phyloP scores from a whole-genome alignment of 306 rosid genomes.

The Prinsepia uniflora region DNA sequence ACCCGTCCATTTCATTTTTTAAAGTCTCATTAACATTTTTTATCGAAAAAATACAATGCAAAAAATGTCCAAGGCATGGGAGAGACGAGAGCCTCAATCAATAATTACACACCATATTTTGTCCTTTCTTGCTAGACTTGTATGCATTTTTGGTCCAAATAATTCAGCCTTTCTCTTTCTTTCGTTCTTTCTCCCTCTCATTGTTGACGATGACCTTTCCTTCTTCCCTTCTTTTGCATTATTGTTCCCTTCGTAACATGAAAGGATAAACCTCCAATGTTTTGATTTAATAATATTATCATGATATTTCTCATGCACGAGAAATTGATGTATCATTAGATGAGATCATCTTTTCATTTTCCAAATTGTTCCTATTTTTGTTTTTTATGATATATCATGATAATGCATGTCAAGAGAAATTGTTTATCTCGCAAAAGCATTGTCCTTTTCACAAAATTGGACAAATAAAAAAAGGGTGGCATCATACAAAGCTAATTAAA shows the following conservation, averaged over 20 bases:
- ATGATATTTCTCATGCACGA: constrained; percentile 11
- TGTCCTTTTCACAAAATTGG: constrained; percentile 6
- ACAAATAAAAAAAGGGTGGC: constrained; percentile 15
- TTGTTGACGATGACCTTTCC: not conserved
- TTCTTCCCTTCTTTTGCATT: not conserved
- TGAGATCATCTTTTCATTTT: too few relatives aligned
- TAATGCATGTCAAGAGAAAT: too few relatives aligned
- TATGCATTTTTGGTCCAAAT: constrained; percentile 24
- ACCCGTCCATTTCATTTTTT: too few relatives aligned
- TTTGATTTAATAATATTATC: not conserved
- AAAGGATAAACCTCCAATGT: not conserved
- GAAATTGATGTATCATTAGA: too few relatives aligned
- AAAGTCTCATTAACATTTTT: too few relatives aligned
- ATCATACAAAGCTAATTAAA: constrained; percentile 19
- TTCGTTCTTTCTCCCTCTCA: not conserved
- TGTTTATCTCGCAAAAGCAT: not conserved
- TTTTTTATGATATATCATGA: too few relatives aligned
- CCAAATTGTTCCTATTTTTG: too few relatives aligned
- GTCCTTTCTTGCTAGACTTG: not conserved
- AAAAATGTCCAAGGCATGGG: not conserved
- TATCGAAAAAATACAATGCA: not conserved
- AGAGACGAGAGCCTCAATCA: not conserved
- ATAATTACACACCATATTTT: not conserved
- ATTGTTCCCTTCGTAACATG: not conserved
- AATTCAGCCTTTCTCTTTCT: constrained; percentile 3